Base-by-base conservation (phyloP, 805 yeast genomes). In the Sugiyamaella mastotermitis region DNA sequence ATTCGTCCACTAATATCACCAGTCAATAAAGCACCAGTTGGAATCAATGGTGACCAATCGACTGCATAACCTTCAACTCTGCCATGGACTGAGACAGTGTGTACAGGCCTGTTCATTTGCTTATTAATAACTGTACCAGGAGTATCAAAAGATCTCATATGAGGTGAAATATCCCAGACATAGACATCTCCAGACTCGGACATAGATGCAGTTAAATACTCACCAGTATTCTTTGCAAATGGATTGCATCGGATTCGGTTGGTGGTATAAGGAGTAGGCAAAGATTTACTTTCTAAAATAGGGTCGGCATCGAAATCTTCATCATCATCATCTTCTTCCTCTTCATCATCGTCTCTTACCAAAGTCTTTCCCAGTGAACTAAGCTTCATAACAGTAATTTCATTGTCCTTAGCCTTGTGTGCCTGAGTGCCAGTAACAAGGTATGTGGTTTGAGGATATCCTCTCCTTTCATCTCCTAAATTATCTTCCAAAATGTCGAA, bases 51-150 rank as follows among this genome's bases (percentile, higher is more conserved):
- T 1, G 95, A 84, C 98, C 98, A 92, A 61, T 90, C 98, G 31
- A 92, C 61, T 11, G 96, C 98, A 55, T 86, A 92, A 24, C 98
- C 97, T 65, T 92, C 98, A n/a, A 84, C 94, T 49, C 81, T 80
- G 17, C 97, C 97, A 58, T 92, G 98, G 47, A 65, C 71, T 54
- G 75, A 75, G 43, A 92, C 69, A 5, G 95, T 86, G 63, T 87
- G 88, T 8, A 78, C 56, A 14, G 97, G 95, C 58, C 79, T 75
- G 57, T 82, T 85, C 46, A 79, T 73, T 13, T 72, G 63, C 57
- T 87, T 88, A 35, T 94, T 83, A 47, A 90, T 76, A 51, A 73
- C 69, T 52, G 71, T 80, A 4, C 97, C 97, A 3, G 97, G 95
- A 5, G 82, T 73, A 53, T 84, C 92, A 51, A 92, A 83, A 4